Percentiles rank a stretch among this genome's conserved stretches.
These are phyloP conservation scores for Aspergillus novoparasiticus DNA, from an alignment of 2,329 filamentous ascomycete species.

Conservation along the genomic window DNA sequence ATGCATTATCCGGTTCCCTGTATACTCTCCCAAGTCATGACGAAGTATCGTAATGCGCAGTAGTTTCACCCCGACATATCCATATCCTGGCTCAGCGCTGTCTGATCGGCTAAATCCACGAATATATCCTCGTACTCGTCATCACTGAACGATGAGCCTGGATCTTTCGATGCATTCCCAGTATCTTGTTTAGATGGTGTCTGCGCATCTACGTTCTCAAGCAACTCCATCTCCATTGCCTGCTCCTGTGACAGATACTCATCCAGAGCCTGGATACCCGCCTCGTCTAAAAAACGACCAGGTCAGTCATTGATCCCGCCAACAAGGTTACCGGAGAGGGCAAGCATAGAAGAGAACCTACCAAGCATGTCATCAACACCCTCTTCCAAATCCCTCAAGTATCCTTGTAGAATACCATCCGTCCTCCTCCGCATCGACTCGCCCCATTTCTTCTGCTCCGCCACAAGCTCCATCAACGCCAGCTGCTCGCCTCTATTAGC, in stretches of 20 bases:
- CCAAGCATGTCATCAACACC: conserved; percentile 30
- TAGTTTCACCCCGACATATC: conserved; percentile 30
- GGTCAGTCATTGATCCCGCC: conserved; percentile 12
- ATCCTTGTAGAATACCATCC: conserved; percentile 26
- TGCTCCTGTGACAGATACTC: conserved; percentile 40
- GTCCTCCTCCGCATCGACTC: conserved; percentile 40
- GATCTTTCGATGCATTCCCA: neutral
- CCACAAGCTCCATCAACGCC: conserved; percentile 45
- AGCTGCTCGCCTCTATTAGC: conserved; percentile 46
- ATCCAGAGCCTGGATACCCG: conserved; percentile 34
- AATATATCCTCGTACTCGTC: conserved; percentile 68
- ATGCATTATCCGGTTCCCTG: neutral
- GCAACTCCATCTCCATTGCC: conserved; percentile 34
- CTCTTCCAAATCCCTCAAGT: conserved; percentile 20
- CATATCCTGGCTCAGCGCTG: conserved; percentile 35
- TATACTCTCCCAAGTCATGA: neutral
- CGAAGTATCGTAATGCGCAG: neutral
- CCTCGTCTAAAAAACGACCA: conserved; percentile 21
- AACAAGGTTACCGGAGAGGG: neutral
- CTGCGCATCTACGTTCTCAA: conserved; percentile 18
- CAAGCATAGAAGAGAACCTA: conserved; percentile 17
- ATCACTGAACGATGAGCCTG: conserved; percentile 43
- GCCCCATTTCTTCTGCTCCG: conserved; percentile 42
- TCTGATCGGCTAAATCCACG: conserved; percentile 59
- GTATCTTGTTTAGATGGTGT: neutral